These are phyloP conservation scores for Avena eriantha DNA, from an alignment of 176 grass and related monocot genomes.

Conservation along the genomic window DNA sequence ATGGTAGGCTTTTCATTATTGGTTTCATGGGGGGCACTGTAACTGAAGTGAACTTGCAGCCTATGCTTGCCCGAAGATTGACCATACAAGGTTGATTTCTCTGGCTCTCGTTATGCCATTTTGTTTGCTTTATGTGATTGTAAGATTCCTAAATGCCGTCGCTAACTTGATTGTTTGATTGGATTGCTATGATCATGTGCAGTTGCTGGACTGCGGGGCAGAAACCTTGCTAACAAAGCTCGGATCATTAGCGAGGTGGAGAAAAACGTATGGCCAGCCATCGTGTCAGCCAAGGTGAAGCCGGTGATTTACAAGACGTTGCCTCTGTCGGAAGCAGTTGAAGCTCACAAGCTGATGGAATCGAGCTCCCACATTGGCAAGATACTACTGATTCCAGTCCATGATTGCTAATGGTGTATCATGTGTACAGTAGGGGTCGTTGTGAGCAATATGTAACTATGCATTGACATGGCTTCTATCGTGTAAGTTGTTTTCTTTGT, in stretches of 20 bases:
- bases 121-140: neutral
- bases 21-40: slow-evolving; percentile 67
- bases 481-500: neutral
- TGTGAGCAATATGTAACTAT: neutral
- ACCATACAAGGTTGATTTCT: slow-evolving; percentile 63
- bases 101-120: too few species aligned
- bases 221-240: slow-evolving; percentile 72
- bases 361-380: slow-evolving; percentile 79
- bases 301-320: slow-evolving; percentile 71
- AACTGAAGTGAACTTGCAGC: slow-evolving; percentile 63
- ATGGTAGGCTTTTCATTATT: slow-evolving; percentile 90
- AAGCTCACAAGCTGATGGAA: slow-evolving; percentile 88
- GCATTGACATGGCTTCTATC: neutral
- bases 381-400: slow-evolving; percentile 71
- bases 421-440: neutral
- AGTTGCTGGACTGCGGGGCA: slow-evolving; percentile 75
- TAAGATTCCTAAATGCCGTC: neutral
- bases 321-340: slow-evolving; percentile 66
- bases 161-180: neutral
- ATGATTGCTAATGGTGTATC: slow-evolving; percentile 14
- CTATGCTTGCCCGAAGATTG: slow-evolving; percentile 66
- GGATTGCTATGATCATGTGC: neutral
- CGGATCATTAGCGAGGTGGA: slow-evolving; percentile 74
- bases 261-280: slow-evolving; percentile 77
- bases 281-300: slow-evolving; percentile 73